phyloP scores from a whole-genome alignment of 2,329 filamentous ascomycete species.

The Phialophora tarda region DNA sequence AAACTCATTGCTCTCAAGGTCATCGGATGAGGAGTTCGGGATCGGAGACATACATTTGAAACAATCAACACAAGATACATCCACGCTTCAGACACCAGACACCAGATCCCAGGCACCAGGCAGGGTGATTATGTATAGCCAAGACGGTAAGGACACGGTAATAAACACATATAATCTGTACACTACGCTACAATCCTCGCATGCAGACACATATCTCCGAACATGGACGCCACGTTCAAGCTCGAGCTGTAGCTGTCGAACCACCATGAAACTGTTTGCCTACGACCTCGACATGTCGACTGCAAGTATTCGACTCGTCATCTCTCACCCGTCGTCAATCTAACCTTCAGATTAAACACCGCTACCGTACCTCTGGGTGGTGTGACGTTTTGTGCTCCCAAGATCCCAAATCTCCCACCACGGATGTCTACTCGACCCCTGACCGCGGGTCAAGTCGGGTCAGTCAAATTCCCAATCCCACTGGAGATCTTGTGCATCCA shows the following conservation, averaged over 20 bases:
- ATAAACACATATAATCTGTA: background rate
- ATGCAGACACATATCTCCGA: background rate
- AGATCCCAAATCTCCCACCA: background rate
- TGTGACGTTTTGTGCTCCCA: conserved; percentile 3
- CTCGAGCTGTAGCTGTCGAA: background rate
- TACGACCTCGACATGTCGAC: background rate
- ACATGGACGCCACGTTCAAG: background rate
- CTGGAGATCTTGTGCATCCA: background rate
- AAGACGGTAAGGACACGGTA: background rate
- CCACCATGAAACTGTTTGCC: background rate
- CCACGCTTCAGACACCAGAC: too few relatives aligned
- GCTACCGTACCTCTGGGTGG: background rate
- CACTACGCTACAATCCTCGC: too few relatives aligned
- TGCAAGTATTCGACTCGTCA: background rate
- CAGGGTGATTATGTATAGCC: background rate
- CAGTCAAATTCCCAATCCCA: background rate
- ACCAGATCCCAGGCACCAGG: background rate
- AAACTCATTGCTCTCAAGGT: background rate
- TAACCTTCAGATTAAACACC: conserved; percentile 5
- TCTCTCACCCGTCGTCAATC: background rate
- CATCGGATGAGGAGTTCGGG: background rate
- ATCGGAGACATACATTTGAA: background rate
- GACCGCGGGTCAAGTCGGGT: background rate
- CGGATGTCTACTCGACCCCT: background rate
- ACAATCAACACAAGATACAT: background rate